Evolutionary conservation across 768 basidiomycete species (phyloP), one percentile per base, ranked within the genome.

Genomic region (Phanerochaete sordida): DNA sequence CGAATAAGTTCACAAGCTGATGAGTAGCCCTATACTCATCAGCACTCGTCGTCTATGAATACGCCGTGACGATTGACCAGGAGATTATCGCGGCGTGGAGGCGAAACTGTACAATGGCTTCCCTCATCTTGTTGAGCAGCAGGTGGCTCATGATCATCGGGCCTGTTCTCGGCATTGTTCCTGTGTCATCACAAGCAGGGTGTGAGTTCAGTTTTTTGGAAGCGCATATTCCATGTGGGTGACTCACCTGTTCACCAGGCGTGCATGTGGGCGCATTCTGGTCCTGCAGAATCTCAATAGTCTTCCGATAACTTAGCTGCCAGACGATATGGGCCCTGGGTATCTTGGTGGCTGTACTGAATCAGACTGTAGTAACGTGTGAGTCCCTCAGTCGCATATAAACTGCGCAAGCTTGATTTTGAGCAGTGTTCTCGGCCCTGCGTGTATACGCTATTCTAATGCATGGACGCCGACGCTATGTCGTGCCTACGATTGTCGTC

Each of bases 1-100:
- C n/a, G n/a, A n/a, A n/a, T n/a, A n/a, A n/a, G n/a, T n/a, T n/a
- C n/a, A n/a, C n/a, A n/a, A n/a, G n/a, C n/a, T n/a, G n/a, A n/a
- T n/a, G n/a, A n/a, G n/a, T n/a, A n/a, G n/a, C n/a, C n/a, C n/a
- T n/a, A n/a, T n/a, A n/a, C n/a, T n/a, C n/a, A n/a, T n/a, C 33
- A 50, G 48, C 48, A 4, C 27, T 50, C 48, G 27, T 50, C 16
- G 16, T 58, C 9, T 58, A 50, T 28, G 57, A 58, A 15, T 51
- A 50, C 35, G 15, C 27, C 27, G 31, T 43, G 13, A 58, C 57
- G 12, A 1, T 58, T 5, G 47, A 49, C n/a, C 13, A 13, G 12
- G 57, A 58, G 35, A n/a, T 47, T 8, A 24, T 19, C n/a, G 24
- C 6, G 7, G 46, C 51, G 12, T 58, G 57, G 57, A 9, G 28